Base-by-base conservation (phyloP, 2,329 filamentous ascomycete species). In the Neopestalotiopsis sp. region DNA sequence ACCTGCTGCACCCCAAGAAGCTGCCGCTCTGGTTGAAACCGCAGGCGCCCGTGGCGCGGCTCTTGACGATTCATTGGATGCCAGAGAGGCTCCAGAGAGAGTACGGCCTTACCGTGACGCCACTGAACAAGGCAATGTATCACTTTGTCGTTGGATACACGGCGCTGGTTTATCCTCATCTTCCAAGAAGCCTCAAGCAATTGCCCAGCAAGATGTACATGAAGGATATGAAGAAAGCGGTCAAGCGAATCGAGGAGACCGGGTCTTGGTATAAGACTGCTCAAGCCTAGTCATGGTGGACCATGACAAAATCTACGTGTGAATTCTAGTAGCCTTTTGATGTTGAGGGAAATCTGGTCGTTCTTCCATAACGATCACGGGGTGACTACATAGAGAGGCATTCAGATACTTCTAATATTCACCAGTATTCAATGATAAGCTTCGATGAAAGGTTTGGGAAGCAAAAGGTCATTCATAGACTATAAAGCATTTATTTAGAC, bases 171-270 rank as follows among this genome's bases (percentile, higher is more conserved):
- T 78, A 79, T 64, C 75, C 74, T 5, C 65, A 65, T 28, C 68
- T 78, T 4, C 78, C 78, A 7, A 72, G 66, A 32, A 67, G 65
- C n/a, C 58, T 78, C 20, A 74, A 74, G 40, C 74, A 70, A 2
- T 74, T 72, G 65, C 76, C 76, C 2, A 74, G 74, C 69, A 67
- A 69, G 32, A 74, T 75, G 32, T 78, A 79, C 60, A 69, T 79
- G 71, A 75, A 75, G 70, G 77, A 79, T 65, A 78, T 79, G 77
- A 72, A 76, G 34, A 74, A 72, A 40, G 68, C 69, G 1, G 68
- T 69, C 4, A 66, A 67, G 38, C 59, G 67, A 24, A 71, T 72
- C 24, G 63, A 72, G 61, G 63, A 65, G 30, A 72, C 71, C 20
- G 69, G 71, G 17, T 30, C 65, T 10, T 72, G 77, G 77, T 61